These are phyloP conservation scores for Claviceps cyperi DNA, from an alignment of 2,329 filamentous ascomycete genomes.

Conservation along the genomic window DNA sequence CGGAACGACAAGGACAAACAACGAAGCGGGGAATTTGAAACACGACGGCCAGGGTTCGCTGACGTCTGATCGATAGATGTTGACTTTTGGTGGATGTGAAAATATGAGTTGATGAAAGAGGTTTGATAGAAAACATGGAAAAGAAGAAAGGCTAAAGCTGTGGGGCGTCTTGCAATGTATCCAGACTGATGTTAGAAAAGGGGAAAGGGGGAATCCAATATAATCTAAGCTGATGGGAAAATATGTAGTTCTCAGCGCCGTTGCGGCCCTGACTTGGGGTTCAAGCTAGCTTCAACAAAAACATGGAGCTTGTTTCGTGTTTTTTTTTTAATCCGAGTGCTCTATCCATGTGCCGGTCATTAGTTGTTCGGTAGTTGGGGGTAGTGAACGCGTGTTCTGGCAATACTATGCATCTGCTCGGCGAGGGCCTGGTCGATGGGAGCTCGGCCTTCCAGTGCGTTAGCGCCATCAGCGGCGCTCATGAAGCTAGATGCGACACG, in stretches of 20 bases:
- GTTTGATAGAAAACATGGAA: not conserved
- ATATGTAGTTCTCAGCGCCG: constrained; percentile 2
- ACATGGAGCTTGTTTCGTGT: not conserved
- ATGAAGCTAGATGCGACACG: not conserved
- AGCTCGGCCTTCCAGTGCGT: constrained; percentile 1
- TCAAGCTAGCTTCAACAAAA: not conserved
- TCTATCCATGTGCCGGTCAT: not conserved
- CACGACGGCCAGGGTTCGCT: constrained; percentile 1
- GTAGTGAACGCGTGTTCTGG: constrained; percentile 11
- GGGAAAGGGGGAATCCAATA: not conserved
- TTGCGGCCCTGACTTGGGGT: not conserved
- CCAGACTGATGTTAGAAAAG: not conserved
- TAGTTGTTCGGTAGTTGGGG: constrained; percentile 11
- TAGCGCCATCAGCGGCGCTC: not conserved
- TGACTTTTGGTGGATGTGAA: constrained; percentile 7
- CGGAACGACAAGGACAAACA: not conserved
- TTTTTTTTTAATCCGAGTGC: not conserved
- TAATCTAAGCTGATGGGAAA: not conserved
- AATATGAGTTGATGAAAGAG: not conserved
- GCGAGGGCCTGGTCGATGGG: constrained; percentile 5
- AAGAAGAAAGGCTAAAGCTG: constrained; percentile 3
- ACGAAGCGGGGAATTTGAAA: constrained; percentile 3
- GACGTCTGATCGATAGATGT: constrained; percentile 4
- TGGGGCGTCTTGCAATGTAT: constrained; percentile 1
- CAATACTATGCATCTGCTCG: constrained; percentile 7